A percentile compares a stretch with the other conserved stretches of the same genome.
These are phyloP conservation scores for Lichtheimia hyalospora DNA, from an alignment of 371 early-diverging fungal genomes.

Conservation along the genomic window DNA sequence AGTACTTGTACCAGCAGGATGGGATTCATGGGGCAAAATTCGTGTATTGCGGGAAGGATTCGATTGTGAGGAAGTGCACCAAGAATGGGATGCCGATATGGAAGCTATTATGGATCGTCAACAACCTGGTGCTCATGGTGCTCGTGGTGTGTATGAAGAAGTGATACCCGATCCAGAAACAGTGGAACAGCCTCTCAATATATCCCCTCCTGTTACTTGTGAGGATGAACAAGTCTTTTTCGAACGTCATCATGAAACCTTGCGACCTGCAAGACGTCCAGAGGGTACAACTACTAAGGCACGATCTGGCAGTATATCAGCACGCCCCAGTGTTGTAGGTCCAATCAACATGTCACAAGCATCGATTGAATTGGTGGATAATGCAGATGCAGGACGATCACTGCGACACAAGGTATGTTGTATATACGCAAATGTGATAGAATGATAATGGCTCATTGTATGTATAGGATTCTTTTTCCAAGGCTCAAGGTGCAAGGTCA, in stretches of 20 bases:
- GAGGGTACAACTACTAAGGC: constrained; percentile 20
- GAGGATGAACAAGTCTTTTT: constrained; percentile 90
- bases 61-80: constrained; percentile 61
- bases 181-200: constrained; percentile 44
- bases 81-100: constrained; percentile 64
- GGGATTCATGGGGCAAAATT: constrained; percentile 94
- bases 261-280: constrained; percentile 43
- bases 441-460: no score
- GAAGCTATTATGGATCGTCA: constrained; percentile 41
- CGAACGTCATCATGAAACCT: constrained; percentile 65
- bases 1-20: constrained; percentile 90
- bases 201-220: constrained; percentile 55
- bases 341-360: constrained; percentile 30
- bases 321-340: constrained; percentile 37
- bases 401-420: constrained; percentile 4
- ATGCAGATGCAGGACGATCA: constrained; percentile 5
- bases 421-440: no score
- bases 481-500: no score
- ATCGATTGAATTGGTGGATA: constrained; percentile 23
- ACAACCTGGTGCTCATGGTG: constrained; percentile 34
- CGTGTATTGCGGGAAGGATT: constrained; percentile 80
- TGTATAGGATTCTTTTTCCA: no score
- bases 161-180: constrained; percentile 37
- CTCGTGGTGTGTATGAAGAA: constrained; percentile 46
- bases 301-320: constrained; percentile 4